Evolutionary conservation across 768 basidiomycete species (phyloP).

Genomic region (Macrolepiota albuminosa): DNA sequence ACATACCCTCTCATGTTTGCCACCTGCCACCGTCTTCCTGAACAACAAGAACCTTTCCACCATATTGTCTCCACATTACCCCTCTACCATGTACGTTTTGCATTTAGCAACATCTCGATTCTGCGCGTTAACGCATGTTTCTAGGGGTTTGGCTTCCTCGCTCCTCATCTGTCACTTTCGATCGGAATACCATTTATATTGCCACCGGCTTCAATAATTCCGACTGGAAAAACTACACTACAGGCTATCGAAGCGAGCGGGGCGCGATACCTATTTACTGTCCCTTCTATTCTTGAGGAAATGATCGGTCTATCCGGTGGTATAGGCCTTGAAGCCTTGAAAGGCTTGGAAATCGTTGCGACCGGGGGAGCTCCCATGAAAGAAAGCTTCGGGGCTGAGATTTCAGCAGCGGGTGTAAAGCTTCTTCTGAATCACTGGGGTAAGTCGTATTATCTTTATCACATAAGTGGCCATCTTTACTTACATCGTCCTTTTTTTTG

Average conservation of each 20-base stretch:
- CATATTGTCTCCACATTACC: slow-evolving; percentile 34
- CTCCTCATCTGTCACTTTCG: slow-evolving; percentile 28
- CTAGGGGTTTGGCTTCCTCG: slow-evolving; percentile 34
- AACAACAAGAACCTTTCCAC: slow-evolving; percentile 22
- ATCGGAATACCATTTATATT: slow-evolving; percentile 35
- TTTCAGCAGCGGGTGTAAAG: slow-evolving; percentile 27
- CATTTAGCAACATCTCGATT: not conserved
- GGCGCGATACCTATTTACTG: slow-evolving; percentile 30
- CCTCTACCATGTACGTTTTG: slow-evolving; percentile 30
- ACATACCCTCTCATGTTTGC: slow-evolving; percentile 29
- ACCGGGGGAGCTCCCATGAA: slow-evolving; percentile 38
- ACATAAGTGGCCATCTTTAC: not conserved
- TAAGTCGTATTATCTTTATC: slow-evolving; percentile 10
- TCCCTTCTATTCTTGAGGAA: slow-evolving; percentile 37
- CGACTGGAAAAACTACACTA: slow-evolving; percentile 27
- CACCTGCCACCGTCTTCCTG: slow-evolving; percentile 29
- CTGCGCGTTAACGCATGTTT: not conserved
- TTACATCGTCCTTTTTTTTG: not conserved
- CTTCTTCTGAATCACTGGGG: slow-evolving; percentile 38
- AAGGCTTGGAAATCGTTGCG: slow-evolving; percentile 27
- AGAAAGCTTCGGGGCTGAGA: slow-evolving; percentile 24
- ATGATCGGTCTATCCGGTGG: slow-evolving; percentile 21
- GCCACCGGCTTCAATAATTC: slow-evolving; percentile 28
- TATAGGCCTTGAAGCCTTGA: slow-evolving; percentile 25
- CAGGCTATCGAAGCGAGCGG: slow-evolving; percentile 19